Percentiles rank a stretch among this genome's conserved stretches.
Conservation (phyloP, 345 rosid species). For the Rhodomyrtus tomentosa region DNA sequence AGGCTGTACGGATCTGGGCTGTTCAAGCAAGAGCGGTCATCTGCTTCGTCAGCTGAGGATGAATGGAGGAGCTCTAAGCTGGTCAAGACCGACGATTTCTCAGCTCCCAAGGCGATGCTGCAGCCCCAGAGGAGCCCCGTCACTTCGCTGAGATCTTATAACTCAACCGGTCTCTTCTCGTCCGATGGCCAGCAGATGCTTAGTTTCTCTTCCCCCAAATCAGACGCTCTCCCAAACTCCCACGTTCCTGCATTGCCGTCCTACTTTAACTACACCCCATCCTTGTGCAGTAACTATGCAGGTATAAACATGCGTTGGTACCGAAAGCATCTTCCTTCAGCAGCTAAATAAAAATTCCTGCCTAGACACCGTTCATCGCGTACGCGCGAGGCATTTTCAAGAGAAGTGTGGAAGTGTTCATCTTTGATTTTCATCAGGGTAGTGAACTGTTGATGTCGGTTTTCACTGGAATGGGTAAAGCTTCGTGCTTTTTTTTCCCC, state of each 20-base stretch:
- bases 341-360: not conserved
- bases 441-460: not conserved
- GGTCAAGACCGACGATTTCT: constrained; percentile 22
- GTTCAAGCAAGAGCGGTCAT: constrained; percentile 41
- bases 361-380: not conserved
- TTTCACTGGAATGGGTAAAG: not conserved
- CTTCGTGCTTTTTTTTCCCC: not conserved
- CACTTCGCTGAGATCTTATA: constrained; percentile 21
- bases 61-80: constrained; percentile 45
- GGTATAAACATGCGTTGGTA: not conserved
- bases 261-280: constrained; percentile 29
- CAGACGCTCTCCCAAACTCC: constrained; percentile 16
- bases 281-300: constrained; percentile 15
- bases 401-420: not conserved
- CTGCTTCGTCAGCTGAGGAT: constrained; percentile 10
- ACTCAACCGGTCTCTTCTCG: constrained; percentile 9
- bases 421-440: not conserved
- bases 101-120: constrained; percentile 24
- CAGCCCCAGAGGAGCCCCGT: constrained; percentile 13
- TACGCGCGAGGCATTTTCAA: not conserved
- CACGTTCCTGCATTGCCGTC: constrained; percentile 15
- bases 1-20: constrained; percentile 54
- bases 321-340: not conserved
- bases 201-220: constrained; percentile 46
- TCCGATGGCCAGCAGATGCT: constrained; percentile 34